phyloP scores from a whole-genome alignment of 2,329 filamentous ascomycete species.

The Fusarium napiforme region DNA sequence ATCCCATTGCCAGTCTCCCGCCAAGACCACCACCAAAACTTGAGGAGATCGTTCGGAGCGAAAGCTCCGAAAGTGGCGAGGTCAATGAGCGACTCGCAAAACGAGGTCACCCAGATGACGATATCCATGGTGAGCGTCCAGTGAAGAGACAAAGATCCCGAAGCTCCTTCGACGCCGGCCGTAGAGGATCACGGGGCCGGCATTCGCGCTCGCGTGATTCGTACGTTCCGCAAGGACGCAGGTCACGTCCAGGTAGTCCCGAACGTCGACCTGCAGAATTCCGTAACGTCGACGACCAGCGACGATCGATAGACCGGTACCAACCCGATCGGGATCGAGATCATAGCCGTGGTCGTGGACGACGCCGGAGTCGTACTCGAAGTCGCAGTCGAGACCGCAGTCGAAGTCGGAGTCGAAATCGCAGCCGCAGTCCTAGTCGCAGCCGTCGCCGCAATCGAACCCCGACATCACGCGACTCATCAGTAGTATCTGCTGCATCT shows the following conservation, averaged over 20 bases:
- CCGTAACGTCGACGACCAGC: constrained; percentile 20
- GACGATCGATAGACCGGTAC: constrained; percentile 28
- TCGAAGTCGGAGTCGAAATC: not conserved
- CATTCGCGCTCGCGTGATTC: constrained; percentile 10
- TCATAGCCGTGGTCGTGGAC: constrained; percentile 4
- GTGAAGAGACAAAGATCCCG: constrained; percentile 37
- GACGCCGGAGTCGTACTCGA: constrained; percentile 1
- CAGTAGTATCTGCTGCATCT: constrained; percentile 46
- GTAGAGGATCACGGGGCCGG: constrained; percentile 12
- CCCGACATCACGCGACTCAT: constrained; percentile 46
- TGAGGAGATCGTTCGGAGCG: constrained; percentile 14
- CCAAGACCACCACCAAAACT: not conserved
- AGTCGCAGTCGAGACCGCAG: constrained; percentile 7
- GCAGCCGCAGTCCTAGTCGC: constrained; percentile 15
- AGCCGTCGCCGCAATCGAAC: constrained; percentile 34
- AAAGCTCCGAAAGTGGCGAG: constrained; percentile 35
- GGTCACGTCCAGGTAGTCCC: constrained; percentile 27
- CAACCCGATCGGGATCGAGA: constrained; percentile 30
- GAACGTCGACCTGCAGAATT: constrained; percentile 13
- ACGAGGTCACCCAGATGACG: constrained; percentile 22
- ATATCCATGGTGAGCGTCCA: constrained; percentile 25
- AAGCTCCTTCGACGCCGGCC: constrained; percentile 14
- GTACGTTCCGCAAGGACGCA: constrained; percentile 16
- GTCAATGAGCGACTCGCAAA: constrained; percentile 27
- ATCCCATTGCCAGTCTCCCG: constrained; percentile 29